Evolutionary conservation across 257 asterid genomes (phyloP), one percentile per base, ranked within the genome.

Genomic region (Solanum virginianum): DNA sequence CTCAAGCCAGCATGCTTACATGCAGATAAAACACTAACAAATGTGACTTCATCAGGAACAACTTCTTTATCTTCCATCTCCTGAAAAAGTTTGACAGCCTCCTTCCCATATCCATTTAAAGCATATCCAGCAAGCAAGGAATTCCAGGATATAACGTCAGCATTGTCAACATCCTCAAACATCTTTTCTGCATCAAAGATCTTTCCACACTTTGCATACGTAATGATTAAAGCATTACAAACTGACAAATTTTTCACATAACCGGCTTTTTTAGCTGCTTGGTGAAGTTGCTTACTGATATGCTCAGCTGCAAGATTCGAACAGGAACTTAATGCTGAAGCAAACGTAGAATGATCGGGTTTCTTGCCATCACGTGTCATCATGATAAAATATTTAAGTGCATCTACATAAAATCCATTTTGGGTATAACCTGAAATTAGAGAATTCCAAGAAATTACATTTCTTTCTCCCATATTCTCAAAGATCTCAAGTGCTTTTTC

Each of bases 391-490:
- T 80, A 81, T 59, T 88, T 84, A 66, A 90, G 90, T 80, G 92
- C 90, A 86, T 92, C 91, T 55, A 77, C 36, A 36, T 86, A 80
- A 26, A 88, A 88, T 36, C 91, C 92, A 80, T 90, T 91, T 84
- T 90, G 90, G 56, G 90, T 89, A 87, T 84, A 89, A n/a, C 94
- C 94, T 20, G 95, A 91, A 26, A 90, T 84, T 49, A 90, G n/a
- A 15, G 90, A 89, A 62, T 92, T 89, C 93, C 95, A 92, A 75
- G 93, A 90, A 89, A 92, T 89, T 14, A 86, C 62, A 43, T 91
- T 89, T 53, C 86, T 88, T 43, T 89, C 83, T 12, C 84, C 86
- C 87, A 90, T 89, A 51, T 83, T 84, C 85, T 89, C 84, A 65
- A 90, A 87, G 75, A 92, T 82, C 16, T 82, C 72, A 66, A 87